Percentiles rank a stretch among this genome's conserved stretches.
phyloP scores from a whole-genome alignment of 257 asterid genomes.

The Solanum appendiculatum region DNA sequence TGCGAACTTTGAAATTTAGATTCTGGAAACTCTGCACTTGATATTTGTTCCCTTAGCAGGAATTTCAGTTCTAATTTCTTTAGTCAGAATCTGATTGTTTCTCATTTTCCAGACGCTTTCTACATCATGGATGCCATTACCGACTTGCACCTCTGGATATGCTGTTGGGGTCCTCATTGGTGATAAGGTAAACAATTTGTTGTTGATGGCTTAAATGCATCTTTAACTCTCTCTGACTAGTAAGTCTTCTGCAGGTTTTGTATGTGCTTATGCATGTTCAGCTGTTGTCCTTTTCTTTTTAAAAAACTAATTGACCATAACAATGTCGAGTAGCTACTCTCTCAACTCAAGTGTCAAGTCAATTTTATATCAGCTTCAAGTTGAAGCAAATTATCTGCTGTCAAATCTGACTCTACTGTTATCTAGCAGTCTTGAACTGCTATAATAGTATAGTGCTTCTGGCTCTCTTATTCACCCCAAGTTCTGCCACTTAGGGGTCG shows the following conservation, averaged over 20 bases:
- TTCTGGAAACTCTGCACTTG: neutral
- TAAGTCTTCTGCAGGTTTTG: neutral
- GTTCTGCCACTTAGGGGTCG: neutral
- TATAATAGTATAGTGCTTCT: neutral
- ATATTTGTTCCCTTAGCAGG: neutral
- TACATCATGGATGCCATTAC: slow-evolving; percentile 42
- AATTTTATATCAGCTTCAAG: neutral
- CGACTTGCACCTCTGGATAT: slow-evolving; percentile 29
- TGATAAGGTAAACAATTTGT: slow-evolving; percentile 44
- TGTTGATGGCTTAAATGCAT: neutral
- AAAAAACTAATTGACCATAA: neutral
- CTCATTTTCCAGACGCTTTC: slow-evolving; percentile 47
- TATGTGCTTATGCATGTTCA: neutral
- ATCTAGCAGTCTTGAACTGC: neutral
- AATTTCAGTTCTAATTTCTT: neutral
- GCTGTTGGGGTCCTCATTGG: slow-evolving; percentile 66
- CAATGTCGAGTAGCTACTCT: neutral
- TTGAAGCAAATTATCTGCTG: neutral
- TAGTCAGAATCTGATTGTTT: slow-evolving; percentile 7
- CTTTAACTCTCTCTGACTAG: neutral
- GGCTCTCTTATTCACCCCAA: neutral
- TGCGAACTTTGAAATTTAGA: neutral
- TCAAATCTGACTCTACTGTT: neutral
- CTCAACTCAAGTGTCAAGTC: neutral
- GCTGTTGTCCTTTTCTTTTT: neutral